These are phyloP conservation scores for Paecilomyces niveus DNA, from an alignment of 2,329 filamentous ascomycete genomes.

Conservation along the genomic window DNA sequence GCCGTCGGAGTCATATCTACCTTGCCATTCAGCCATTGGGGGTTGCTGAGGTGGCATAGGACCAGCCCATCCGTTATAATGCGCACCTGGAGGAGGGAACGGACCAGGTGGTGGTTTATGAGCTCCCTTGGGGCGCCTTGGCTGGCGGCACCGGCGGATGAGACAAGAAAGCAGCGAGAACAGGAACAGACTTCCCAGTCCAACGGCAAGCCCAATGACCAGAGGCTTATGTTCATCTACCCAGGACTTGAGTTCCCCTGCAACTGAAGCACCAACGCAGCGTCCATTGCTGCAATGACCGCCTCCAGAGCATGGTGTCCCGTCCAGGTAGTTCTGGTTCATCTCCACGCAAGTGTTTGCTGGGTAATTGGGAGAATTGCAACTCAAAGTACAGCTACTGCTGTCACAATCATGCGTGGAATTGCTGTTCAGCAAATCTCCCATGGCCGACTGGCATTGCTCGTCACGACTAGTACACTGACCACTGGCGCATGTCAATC, in stretches of 20 bases:
- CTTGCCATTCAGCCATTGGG: not conserved
- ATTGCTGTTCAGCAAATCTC: constrained; percentile 63
- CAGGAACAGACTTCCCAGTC: constrained; percentile 65
- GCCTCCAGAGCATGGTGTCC: constrained; percentile 73
- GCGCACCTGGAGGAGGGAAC: not conserved
- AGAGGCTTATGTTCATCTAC: constrained; percentile 69
- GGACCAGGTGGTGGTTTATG: constrained; percentile 4
- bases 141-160: constrained; percentile 47
- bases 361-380: constrained; percentile 63
- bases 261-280: constrained; percentile 64
- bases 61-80: constrained; percentile 4
- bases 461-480: constrained; percentile 89
- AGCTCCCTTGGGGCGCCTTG: constrained; percentile 18
- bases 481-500: constrained; percentile 75
- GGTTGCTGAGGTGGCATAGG: constrained; percentile 5
- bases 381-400: constrained; percentile 68
- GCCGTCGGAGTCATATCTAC: not conserved
- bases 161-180: constrained; percentile 64
- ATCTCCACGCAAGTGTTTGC: constrained; percentile 62
- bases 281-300: constrained; percentile 72
- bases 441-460: constrained; percentile 83
- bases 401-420: constrained; percentile 72
- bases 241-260: constrained; percentile 67
- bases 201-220: constrained; percentile 70
- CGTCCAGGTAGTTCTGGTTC: constrained; percentile 90